Evolutionary conservation across 2,329 filamentous ascomycete genomes (phyloP).

Genomic region (Madurella fahalii): DNA sequence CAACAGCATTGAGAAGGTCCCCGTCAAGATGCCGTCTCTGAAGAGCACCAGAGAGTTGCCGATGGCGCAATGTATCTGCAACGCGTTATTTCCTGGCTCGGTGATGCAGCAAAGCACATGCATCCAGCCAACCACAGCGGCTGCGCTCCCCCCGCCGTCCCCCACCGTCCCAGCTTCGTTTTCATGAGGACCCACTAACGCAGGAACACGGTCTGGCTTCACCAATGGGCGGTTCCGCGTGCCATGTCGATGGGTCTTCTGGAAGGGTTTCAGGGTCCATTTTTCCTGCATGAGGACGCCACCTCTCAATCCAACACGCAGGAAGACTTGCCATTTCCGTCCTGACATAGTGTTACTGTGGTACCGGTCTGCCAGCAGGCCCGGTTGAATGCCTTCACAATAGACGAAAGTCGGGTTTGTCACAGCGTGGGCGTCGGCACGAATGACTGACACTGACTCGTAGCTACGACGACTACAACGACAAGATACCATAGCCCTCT

Average conservation of each 20-base stretch:
- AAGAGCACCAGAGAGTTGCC: conserved; percentile 3
- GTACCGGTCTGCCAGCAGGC: background rate
- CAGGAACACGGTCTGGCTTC: conserved; percentile 19
- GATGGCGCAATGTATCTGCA: conserved; percentile 19
- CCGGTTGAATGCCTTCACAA: background rate
- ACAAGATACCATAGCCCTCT: no score
- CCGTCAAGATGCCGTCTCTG: background rate
- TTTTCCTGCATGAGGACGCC: conserved; percentile 12
- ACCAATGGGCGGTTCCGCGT: conserved; percentile 21
- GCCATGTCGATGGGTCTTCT: conserved; percentile 23
- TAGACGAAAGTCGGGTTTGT: no score
- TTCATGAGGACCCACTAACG: conserved; percentile 15
- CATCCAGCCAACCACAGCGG: conserved; percentile 1
- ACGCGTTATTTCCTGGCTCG: conserved; percentile 14
- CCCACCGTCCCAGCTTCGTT: background rate
- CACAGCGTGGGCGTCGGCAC: no score
- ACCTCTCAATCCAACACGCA: conserved; percentile 12
- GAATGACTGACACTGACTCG: background rate
- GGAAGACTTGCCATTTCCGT: conserved; percentile 5
- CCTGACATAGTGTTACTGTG: no score
- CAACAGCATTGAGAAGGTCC: background rate
- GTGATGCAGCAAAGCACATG: conserved; percentile 7
- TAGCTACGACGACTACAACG: background rate
- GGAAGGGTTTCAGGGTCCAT: conserved; percentile 21
- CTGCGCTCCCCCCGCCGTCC: background rate